phyloP scores from a whole-genome alignment of 345 rosid genomes.

The Pugionium cornutum region DNA sequence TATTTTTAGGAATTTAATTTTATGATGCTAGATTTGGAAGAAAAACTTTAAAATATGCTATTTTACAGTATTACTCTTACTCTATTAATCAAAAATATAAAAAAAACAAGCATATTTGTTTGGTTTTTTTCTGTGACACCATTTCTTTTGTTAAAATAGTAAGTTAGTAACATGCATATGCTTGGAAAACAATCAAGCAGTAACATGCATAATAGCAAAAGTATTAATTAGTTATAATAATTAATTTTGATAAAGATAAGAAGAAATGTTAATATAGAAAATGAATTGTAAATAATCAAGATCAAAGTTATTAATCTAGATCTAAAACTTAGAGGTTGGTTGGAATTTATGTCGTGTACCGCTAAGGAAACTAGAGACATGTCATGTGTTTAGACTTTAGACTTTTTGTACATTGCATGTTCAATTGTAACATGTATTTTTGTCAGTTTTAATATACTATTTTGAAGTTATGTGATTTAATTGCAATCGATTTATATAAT shows the following conservation, averaged over 20 bases:
- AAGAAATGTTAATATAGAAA: no score
- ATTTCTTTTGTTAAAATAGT: not conserved
- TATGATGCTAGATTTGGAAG: no score
- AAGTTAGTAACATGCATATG: constrained; percentile 32
- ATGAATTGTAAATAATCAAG: not conserved
- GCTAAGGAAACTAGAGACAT: constrained; percentile 36
- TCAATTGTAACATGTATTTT: not conserved
- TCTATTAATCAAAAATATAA: no score
- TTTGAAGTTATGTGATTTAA: not conserved
- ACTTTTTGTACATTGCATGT: constrained; percentile 29
- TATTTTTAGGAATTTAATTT: no score
- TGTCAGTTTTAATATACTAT: not conserved
- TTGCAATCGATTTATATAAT: constrained; percentile 1
- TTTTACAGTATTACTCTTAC: no score
- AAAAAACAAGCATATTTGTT: constrained; percentile 19
- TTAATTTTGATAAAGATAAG: not conserved
- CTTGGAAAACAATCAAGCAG: constrained; percentile 23
- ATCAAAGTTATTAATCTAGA: constrained; percentile 32
- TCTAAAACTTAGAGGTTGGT: constrained; percentile 41
- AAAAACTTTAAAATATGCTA: no score
- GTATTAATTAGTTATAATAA: not conserved
- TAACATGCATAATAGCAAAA: constrained; percentile 30
- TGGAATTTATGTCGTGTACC: constrained; percentile 41
- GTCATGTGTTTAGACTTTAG: constrained; percentile 35
- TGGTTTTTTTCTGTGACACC: not conserved